Evolutionary conservation across 352 stramenopile genomes (phyloP).

Genomic region (Elongisporangium anandrum): DNA sequence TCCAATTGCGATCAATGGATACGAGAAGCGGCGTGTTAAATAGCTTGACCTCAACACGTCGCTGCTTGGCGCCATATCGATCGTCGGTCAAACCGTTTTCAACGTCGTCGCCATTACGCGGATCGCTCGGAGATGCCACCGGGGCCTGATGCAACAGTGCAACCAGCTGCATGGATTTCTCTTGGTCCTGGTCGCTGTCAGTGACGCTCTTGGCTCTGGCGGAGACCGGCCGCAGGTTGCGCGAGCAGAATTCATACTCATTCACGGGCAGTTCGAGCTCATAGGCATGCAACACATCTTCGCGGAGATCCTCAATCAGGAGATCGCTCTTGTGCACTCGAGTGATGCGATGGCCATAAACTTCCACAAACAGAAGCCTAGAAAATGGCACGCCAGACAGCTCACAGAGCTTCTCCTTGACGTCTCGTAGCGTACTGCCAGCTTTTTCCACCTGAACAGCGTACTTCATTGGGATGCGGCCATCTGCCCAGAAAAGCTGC

Average conservation of each 20-base stretch:
- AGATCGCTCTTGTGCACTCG: slow-evolving; percentile 38
- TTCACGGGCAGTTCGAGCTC: slow-evolving; percentile 76
- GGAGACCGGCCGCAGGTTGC: slow-evolving; percentile 35
- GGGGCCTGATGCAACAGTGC: slow-evolving; percentile 66
- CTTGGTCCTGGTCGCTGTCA: slow-evolving; percentile 9
- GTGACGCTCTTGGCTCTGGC: slow-evolving; percentile 19
- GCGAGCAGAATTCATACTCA: slow-evolving; percentile 68
- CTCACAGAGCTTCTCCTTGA: slow-evolving; percentile 52
- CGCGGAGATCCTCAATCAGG: slow-evolving; percentile 39
- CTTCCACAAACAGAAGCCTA: slow-evolving; percentile 69
- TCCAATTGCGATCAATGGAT: slow-evolving; percentile 52
- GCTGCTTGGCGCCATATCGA: slow-evolving; percentile 43
- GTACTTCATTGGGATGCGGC: slow-evolving; percentile 73
- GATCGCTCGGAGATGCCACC: slow-evolving; percentile 48
- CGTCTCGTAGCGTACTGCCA: slow-evolving; percentile 40
- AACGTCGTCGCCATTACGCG: slow-evolving; percentile 17
- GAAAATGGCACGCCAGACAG: slow-evolving; percentile 36
- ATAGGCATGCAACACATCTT: slow-evolving; percentile 79
- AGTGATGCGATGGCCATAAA: slow-evolving; percentile 66
- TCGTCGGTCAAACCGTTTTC: slow-evolving; percentile 29
- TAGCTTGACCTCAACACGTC: slow-evolving; percentile 68
- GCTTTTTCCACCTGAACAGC: slow-evolving; percentile 53
- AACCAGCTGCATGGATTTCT: slow-evolving; percentile 65
- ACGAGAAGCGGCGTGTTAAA: slow-evolving; percentile 75
- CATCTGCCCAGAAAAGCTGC: slow-evolving; percentile 72